Evolutionary conservation across 116 monocot species (phyloP).

Genomic region (Dioscorea cayenensis): DNA sequence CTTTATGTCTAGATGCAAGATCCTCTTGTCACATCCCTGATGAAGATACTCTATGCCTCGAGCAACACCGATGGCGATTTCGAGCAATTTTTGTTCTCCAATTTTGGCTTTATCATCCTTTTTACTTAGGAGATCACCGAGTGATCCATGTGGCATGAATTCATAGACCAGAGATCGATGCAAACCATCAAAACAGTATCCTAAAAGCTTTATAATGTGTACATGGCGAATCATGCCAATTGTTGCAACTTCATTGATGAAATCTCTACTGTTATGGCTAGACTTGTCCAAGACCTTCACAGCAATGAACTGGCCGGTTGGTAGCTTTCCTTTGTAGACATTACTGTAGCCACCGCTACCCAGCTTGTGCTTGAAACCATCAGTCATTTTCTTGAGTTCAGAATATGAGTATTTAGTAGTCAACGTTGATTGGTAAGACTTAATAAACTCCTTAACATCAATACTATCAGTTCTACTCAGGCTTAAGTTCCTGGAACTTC

Average conservation of each 20-base stretch:
- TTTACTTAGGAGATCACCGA: slow-evolving; percentile 21
- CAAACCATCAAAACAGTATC: slow-evolving; percentile 31
- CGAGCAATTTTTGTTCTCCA: slow-evolving; percentile 8
- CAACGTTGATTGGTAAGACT: slow-evolving; percentile 14
- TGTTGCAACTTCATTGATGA: slow-evolving; percentile 32
- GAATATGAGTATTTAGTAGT: slow-evolving; percentile 17
- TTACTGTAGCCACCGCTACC: slow-evolving; percentile 28
- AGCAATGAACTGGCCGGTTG: slow-evolving; percentile 21
- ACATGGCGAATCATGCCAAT: slow-evolving; percentile 35
- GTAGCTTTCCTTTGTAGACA: slow-evolving; percentile 23
- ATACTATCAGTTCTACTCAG: not conserved
- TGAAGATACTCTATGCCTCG: slow-evolving; percentile 39
- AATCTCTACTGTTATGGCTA: slow-evolving; percentile 17
- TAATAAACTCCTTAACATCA: slow-evolving; percentile 13
- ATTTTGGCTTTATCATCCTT: slow-evolving; percentile 1
- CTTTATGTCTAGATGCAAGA: slow-evolving; percentile 46
- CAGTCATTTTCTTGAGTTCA: slow-evolving; percentile 30
- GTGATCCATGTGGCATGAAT: slow-evolving; percentile 39
- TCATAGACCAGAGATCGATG: slow-evolving; percentile 37
- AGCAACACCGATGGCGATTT: slow-evolving; percentile 31
- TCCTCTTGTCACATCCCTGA: slow-evolving; percentile 18
- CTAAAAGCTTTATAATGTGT: slow-evolving; percentile 24
- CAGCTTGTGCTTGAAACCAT: slow-evolving; percentile 13
- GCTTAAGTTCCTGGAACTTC: not conserved
- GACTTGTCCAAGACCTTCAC: slow-evolving; percentile 28